phyloP scores from a whole-genome alignment of 2,329 filamentous ascomycete genomes.

The Aspergillus ruber region DNA sequence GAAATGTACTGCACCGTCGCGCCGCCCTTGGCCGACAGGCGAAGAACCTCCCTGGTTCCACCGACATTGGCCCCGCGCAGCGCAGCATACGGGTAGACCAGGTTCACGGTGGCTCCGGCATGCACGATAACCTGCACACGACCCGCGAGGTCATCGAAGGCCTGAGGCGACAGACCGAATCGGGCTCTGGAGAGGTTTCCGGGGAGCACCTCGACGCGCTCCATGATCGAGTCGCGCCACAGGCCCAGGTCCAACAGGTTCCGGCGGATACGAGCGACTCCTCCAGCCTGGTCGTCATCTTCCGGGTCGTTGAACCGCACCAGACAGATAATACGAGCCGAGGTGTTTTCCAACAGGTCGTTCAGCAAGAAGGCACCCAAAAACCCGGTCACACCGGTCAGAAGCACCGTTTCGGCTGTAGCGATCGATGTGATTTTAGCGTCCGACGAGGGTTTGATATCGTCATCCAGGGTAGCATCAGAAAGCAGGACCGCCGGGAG shows the following conservation, averaged over 20 bases:
- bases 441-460: slow-evolving; percentile 52
- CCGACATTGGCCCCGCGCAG: slow-evolving; percentile 67
- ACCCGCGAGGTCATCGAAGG: slow-evolving; percentile 58
- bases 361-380: slow-evolving; percentile 68
- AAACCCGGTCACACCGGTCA: slow-evolving; percentile 72
- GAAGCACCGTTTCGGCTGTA: slow-evolving; percentile 61
- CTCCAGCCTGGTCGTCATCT: slow-evolving; percentile 57
- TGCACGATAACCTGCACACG: slow-evolving; percentile 69
- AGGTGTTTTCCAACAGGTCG: slow-evolving; percentile 61
- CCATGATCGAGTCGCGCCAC: slow-evolving; percentile 70
- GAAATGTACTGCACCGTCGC: slow-evolving; percentile 73
- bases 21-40: slow-evolving; percentile 59
- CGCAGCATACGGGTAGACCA: slow-evolving; percentile 75
- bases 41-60: slow-evolving; percentile 70
- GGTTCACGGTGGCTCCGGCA: slow-evolving; percentile 69
- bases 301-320: slow-evolving; percentile 65
- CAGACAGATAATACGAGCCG: slow-evolving; percentile 64
- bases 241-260: slow-evolving; percentile 72
- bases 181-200: slow-evolving; percentile 65
- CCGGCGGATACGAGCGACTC: slow-evolving; percentile 65
- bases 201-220: slow-evolving; percentile 68
- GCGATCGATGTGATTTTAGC: slow-evolving; percentile 53
- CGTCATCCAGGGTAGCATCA: slow-evolving; percentile 61
- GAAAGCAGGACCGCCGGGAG: slow-evolving; percentile 62
- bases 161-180: slow-evolving; percentile 60